Conservation (phyloP, 139 green algal species). For the Tetradesmus lagerheimii region DNA sequence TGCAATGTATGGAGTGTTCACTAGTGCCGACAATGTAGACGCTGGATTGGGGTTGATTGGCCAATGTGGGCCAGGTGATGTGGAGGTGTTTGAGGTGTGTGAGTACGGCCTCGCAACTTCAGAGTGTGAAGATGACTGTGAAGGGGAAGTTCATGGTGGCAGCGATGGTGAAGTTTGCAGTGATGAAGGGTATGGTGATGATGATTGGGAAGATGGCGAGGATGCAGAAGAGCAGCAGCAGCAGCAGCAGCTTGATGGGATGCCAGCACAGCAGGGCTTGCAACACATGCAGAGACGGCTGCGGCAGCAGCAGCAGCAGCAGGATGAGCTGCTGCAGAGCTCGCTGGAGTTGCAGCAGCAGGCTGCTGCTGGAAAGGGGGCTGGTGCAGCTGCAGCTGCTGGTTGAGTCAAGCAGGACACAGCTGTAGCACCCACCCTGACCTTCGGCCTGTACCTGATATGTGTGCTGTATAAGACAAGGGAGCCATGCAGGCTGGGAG, state of each 20-base stretch:
- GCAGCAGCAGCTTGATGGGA: background rate
- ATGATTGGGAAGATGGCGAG: conserved; percentile 2
- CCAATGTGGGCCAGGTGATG: background rate
- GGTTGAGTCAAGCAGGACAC: background rate
- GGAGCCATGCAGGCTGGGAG: too few species aligned
- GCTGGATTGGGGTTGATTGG: background rate
- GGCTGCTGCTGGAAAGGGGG: background rate
- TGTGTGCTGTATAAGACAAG: background rate
- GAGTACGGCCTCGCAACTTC: background rate
- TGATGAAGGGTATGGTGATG: background rate
- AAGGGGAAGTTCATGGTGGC: background rate
- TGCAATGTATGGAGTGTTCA: too few species aligned
- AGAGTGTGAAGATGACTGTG: background rate
- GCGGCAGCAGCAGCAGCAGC: background rate
- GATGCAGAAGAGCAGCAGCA: background rate
- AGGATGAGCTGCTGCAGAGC: background rate
- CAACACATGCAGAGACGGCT: background rate
- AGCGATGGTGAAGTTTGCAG: too few species aligned
- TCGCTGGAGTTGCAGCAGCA: background rate
- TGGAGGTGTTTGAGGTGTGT: background rate
- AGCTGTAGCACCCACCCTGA: background rate
- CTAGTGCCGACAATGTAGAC: too few species aligned
- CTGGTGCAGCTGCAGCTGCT: conserved; percentile 1
- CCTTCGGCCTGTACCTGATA: background rate
- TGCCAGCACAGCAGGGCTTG: too few species aligned